Evolutionary conservation across 2,329 filamentous ascomycete genomes (phyloP).

Genomic region (Xylariaceae sp.): DNA sequence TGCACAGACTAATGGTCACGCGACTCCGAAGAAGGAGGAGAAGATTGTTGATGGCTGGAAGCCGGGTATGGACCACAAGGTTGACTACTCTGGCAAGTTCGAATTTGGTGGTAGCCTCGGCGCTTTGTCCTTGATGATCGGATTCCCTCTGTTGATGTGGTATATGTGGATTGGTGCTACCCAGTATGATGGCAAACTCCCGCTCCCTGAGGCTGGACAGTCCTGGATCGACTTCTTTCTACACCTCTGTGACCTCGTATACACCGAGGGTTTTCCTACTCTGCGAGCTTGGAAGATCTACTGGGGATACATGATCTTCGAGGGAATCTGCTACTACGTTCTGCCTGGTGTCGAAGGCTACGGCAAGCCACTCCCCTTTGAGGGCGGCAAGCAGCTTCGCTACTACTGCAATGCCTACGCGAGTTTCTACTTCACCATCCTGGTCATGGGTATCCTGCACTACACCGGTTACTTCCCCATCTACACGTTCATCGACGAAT

Average conservation of each 20-base stretch:
- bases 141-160: constrained; percentile 94
- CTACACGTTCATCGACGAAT: constrained; percentile 90
- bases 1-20: constrained; percentile 26
- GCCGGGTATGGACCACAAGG: constrained; percentile 54
- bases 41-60: constrained; percentile 52
- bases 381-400: constrained; percentile 75
- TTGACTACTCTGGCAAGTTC: constrained; percentile 58
- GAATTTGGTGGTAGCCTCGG: constrained; percentile 91
- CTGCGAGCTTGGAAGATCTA: constrained; percentile 85
- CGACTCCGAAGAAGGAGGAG: constrained; percentile 25
- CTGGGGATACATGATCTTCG: constrained; percentile 86
- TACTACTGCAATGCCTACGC: constrained; percentile 93
- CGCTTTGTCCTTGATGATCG: constrained; percentile 77
- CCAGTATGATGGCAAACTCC: constrained; percentile 83
- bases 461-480: constrained; percentile 79
- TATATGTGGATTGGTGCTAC: constrained; percentile 98
- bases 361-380: constrained; percentile 80
- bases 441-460: constrained; percentile 66
- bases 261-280: constrained; percentile 79
- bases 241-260: constrained; percentile 67
- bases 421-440: constrained; percentile 83
- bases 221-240: constrained; percentile 63
- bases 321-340: constrained; percentile 75
- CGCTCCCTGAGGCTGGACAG: constrained; percentile 60
- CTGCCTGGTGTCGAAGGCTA: constrained; percentile 84